Conservation (phyloP, 1,284 basidiomycete genomes). For the Moesziomyces globuligerus region DNA sequence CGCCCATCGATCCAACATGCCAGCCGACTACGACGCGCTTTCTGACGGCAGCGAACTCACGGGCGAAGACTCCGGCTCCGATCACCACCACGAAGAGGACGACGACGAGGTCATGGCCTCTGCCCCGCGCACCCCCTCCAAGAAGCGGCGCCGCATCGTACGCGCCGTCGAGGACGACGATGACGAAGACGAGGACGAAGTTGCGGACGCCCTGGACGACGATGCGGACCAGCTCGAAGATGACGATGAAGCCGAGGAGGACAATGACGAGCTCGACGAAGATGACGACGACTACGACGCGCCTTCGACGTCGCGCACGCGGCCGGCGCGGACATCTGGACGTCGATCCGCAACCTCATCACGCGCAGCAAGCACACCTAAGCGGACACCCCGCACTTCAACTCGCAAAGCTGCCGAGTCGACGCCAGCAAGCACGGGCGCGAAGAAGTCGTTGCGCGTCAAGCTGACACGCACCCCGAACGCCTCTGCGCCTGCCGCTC, state of each 20-base stretch:
- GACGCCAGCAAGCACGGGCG: constrained; percentile 9
- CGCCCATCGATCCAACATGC: no score
- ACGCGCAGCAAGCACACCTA: constrained; percentile 5
- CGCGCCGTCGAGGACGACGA: constrained; percentile 22
- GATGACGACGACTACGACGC: constrained; percentile 60
- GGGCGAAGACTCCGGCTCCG: constrained; percentile 17
- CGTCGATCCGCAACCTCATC: constrained; percentile 2
- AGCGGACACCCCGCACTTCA: constrained; percentile 21
- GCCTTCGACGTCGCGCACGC: constrained; percentile 17
- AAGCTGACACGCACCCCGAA: constrained; percentile 42
- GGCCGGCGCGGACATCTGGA: constrained; percentile 1
- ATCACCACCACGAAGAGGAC: constrained; percentile 9
- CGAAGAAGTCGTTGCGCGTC: constrained; percentile 37
- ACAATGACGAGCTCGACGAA: constrained; percentile 65
- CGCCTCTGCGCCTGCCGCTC: constrained; percentile 1
- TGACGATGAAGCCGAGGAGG: constrained; percentile 56
- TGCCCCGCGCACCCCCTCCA: constrained; percentile 30
- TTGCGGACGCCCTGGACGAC: constrained; percentile 26
- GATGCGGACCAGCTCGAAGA: constrained; percentile 55
- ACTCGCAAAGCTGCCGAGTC: constrained; percentile 11
- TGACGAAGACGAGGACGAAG: constrained; percentile 33
- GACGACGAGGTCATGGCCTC: constrained; percentile 25
- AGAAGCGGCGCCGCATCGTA: constrained; percentile 25
- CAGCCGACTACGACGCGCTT: constrained; percentile 34
- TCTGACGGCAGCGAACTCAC: constrained; percentile 42